Percentiles rank a stretch among this genome's conserved stretches.
Evolutionary conservation across 768 basidiomycete genomes (phyloP).

Genomic region (Naganishia kalamii): DNA sequence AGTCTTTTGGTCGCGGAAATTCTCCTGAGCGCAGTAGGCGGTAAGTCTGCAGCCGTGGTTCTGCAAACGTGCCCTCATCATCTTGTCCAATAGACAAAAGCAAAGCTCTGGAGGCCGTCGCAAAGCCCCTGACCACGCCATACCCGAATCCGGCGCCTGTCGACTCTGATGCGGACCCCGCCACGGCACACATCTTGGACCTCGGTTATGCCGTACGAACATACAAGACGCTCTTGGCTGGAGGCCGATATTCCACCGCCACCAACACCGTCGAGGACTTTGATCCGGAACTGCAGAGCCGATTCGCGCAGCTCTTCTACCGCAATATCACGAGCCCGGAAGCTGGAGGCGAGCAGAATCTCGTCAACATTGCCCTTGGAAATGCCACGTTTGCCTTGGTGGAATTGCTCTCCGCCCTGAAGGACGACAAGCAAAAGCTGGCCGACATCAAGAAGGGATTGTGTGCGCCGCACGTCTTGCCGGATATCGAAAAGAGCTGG

Average conservation of each 20-base stretch:
- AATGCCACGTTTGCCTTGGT: conserved; percentile 40
- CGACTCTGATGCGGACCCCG: conserved; percentile 45
- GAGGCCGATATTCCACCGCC: conserved; percentile 73
- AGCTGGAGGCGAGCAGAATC: conserved; percentile 39
- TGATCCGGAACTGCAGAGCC: conserved; percentile 28
- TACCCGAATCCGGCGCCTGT: conserved; percentile 53
- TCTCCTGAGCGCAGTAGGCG: conserved; percentile 77
- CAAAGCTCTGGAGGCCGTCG: conserved; percentile 57
- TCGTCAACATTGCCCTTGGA: conserved; percentile 33
- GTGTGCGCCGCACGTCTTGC: conserved; percentile 51
- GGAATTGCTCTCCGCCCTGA: conserved; percentile 38
- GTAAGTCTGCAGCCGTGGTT: conserved; percentile 51
- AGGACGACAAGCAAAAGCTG: conserved; percentile 19
- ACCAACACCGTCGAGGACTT: conserved; percentile 53
- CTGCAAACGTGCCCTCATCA: not conserved
- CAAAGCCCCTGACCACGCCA: conserved; percentile 53
- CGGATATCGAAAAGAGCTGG: conserved; percentile 54
- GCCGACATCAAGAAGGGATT: conserved; percentile 33
- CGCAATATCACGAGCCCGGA: conserved; percentile 31
- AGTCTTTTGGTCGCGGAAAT: conserved; percentile 72
- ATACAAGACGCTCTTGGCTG: conserved; percentile 84
- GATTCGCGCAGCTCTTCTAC: conserved; percentile 36
- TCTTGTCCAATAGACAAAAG: conserved; percentile 58
- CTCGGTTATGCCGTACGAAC: conserved; percentile 73
- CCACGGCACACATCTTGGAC: conserved; percentile 64